phyloP scores from a whole-genome alignment of 768 basidiomycete species.

The Phaeolepiota aurea region DNA sequence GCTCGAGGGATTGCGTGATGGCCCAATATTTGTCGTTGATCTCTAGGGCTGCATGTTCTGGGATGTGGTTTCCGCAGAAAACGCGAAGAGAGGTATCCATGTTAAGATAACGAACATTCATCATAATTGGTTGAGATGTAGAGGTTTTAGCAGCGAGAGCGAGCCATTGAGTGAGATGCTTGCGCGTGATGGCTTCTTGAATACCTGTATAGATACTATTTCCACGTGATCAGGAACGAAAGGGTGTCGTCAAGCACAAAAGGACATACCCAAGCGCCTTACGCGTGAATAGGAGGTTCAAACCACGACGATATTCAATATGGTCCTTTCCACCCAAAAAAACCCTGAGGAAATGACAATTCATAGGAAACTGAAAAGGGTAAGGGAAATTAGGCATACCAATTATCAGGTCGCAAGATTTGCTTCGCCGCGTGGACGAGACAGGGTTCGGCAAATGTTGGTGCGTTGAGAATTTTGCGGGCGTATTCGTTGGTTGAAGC shows the following conservation, averaged over 20 bases:
- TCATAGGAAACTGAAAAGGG: constrained; percentile 2
- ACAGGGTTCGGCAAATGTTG: constrained; percentile 86
- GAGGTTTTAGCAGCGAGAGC: constrained; percentile 38
- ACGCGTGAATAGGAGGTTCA: constrained; percentile 91
- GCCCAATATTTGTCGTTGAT: constrained; percentile 94
- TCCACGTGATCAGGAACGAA: constrained; percentile 1
- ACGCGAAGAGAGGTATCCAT: constrained; percentile 97
- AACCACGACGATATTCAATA: constrained; percentile 84
- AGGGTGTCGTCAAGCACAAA: constrained; percentile 5
- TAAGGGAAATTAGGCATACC: constrained; percentile 33
- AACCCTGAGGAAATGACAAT: constrained; percentile 71
- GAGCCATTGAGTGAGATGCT: constrained; percentile 72
- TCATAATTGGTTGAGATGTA: constrained; percentile 65
- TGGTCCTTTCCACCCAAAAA: constrained; percentile 93
- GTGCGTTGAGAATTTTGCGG: constrained; percentile 95
- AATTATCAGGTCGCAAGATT: constrained; percentile 80
- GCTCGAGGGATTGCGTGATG: constrained; percentile 90
- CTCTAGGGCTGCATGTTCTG: constrained; percentile 66
- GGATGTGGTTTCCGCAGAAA: constrained; percentile 89
- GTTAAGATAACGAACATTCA: constrained; percentile 86
- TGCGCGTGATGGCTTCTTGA: constrained; percentile 77
- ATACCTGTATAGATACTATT: constrained; percentile 72
- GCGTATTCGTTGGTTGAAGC: constrained; percentile 89
- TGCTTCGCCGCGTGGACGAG: constrained; percentile 88
- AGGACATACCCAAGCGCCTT: constrained; percentile 77